phyloP scores from a whole-genome alignment of 2,329 filamentous ascomycete genomes.

The Xylogone sp. region DNA sequence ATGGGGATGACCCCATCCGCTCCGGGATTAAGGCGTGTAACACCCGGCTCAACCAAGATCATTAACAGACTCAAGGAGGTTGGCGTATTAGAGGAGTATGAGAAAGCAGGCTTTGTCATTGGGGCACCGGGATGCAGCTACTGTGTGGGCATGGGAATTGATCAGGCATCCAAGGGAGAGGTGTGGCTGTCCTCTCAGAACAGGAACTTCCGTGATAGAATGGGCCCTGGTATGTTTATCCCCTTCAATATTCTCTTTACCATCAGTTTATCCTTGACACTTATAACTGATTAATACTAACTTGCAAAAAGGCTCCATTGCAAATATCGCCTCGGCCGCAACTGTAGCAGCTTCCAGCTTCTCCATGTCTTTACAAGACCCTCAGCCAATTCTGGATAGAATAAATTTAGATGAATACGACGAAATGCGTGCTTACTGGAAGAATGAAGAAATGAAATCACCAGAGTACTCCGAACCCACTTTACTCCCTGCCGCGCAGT shows the following conservation, averaged over 20 bases:
- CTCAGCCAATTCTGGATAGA: conserved; percentile 14
- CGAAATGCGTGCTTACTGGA: conserved; percentile 10
- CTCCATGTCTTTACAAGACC: conserved; percentile 29
- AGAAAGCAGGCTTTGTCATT: conserved; percentile 36
- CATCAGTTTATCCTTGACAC: too few species aligned
- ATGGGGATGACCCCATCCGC: conserved; percentile 25
- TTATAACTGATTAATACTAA: neutral
- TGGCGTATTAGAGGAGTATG: conserved; percentile 34
- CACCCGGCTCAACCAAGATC: conserved; percentile 37
- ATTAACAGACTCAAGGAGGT: conserved; percentile 30
- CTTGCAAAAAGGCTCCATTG: conserved; percentile 33
- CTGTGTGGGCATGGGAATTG: conserved; percentile 39
- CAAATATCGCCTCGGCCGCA: conserved; percentile 40
- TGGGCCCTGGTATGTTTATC: conserved; percentile 32
- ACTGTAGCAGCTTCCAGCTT: conserved; percentile 44
- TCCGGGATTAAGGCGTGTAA: conserved; percentile 34
- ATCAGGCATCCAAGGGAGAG: conserved; percentile 36
- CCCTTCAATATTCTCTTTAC: neutral
- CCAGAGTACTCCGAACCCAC: neutral
- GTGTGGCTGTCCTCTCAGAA: conserved; percentile 41
- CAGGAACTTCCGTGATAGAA: conserved; percentile 41
- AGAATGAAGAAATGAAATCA: neutral
- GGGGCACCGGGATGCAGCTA: conserved; percentile 40
- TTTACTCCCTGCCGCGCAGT: neutral
- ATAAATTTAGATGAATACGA: neutral